Base-by-base conservation (phyloP, 1,284 basidiomycete genomes). In the Waitea zeae region DNA sequence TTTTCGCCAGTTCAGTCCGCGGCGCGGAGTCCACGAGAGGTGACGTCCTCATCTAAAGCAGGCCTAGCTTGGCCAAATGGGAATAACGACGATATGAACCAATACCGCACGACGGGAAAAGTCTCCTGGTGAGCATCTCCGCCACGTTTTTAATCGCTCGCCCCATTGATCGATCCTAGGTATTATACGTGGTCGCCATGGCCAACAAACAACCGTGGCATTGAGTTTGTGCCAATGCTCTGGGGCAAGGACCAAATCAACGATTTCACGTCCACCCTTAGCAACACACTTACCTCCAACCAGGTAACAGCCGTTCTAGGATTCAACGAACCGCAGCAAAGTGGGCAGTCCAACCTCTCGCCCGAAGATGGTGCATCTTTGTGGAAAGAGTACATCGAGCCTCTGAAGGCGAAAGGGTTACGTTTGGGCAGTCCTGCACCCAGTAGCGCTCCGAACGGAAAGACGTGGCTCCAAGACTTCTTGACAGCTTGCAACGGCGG, bases 351-450 rank as follows among this genome's bases (percentile, higher is more conserved):
- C n/a, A 57, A 57, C 38, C 40, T 57, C 28, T 41, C 48, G 3
- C 45, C 51, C 0, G 35, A 44, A 31, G 48, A 54, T 28, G 54
- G 46, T 17, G 53, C 51, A 1, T 38, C 44, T 2, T 39, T 55
- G 5, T 58, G 55, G 53, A 51, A 49, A 36, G 42, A 46, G 27
- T 48, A 55, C 38, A 39, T 58, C 15, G 48, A 56, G 40, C 58
- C 56, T 3, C 38, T 57, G 13, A 49, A 49, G 30, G 37, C 41
- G 2, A 47, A 48, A 32, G 56, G 56, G 3, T 49, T 59, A 22
- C 45, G 49, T 18, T 46, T 64, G 3, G 61, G 59, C 7, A 52
- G 54, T 34, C 62, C 62, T 2, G 57, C 59, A 1, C 56, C 57
- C n/a, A 58, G 56, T 12, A 54, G 50, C 34, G 56, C 52, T 4